Conservation (phyloP, 306 rosid species). For the Sophora flavescens region DNA sequence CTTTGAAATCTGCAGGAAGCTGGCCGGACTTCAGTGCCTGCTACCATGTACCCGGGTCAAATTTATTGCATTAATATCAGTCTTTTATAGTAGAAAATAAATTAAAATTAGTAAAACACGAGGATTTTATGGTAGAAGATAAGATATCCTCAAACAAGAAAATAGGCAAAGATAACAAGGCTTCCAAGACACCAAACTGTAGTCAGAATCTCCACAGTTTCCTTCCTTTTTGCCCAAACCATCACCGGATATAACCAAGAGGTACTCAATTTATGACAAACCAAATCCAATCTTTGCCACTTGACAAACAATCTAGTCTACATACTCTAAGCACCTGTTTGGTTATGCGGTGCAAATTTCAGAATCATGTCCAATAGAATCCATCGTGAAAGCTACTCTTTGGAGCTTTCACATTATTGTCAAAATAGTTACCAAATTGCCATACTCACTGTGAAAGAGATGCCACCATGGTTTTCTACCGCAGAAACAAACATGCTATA, state of each 20-base stretch:
- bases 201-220: not conserved
- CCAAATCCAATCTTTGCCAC: slow-evolving; percentile 1
- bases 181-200: not conserved
- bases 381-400: too few species aligned
- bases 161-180: not conserved
- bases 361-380: too few species aligned
- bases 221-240: slow-evolving; percentile 7
- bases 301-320: slow-evolving; percentile 21
- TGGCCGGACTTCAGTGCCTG: slow-evolving; percentile 94
- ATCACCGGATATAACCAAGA: slow-evolving; percentile 19
- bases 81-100: slow-evolving; percentile 7
- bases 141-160: not conserved
- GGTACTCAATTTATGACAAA: slow-evolving; percentile 26
- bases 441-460: too few species aligned
- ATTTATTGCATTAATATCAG: slow-evolving; percentile 8
- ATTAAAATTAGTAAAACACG: not conserved
- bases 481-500: too few species aligned
- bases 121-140: slow-evolving; percentile 10
- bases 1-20: slow-evolving; percentile 79
- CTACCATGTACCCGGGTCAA: slow-evolving; percentile 34
- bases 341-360: too few species aligned
- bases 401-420: too few species aligned
- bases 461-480: too few species aligned
- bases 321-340: not conserved
- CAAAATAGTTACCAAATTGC: too few species aligned